Conservation (phyloP, 2,329 filamentous ascomycete genomes). For the Aspergillus japonicus region DNA sequence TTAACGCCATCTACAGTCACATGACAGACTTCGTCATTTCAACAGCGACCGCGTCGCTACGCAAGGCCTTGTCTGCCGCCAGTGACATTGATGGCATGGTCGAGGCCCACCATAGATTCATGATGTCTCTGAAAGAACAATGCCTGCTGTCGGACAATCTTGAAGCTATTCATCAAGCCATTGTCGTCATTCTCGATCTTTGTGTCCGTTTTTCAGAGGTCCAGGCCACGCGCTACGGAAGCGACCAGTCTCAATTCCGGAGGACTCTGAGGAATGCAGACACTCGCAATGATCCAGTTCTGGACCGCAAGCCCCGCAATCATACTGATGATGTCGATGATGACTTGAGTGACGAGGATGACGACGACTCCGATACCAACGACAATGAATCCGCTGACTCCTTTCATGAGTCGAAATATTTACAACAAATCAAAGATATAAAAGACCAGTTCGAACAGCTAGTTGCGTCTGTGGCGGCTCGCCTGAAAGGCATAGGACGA, state of each 20-base stretch:
- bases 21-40: slow-evolving; percentile 70
- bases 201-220: slow-evolving; percentile 67
- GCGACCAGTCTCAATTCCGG: slow-evolving; percentile 33
- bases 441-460: slow-evolving; percentile 63
- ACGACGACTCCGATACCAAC: slow-evolving; percentile 21
- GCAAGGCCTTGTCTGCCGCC: slow-evolving; percentile 56
- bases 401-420: slow-evolving; percentile 47
- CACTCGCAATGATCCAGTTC: slow-evolving; percentile 1
- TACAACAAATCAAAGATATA: slow-evolving; percentile 56
- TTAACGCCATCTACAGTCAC: slow-evolving; percentile 71
- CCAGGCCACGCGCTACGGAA: slow-evolving; percentile 45
- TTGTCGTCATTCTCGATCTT: slow-evolving; percentile 75
- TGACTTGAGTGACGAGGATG: slow-evolving; percentile 28
- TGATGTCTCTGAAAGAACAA: slow-evolving; percentile 63
- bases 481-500: slow-evolving; percentile 71
- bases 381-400: slow-evolving; percentile 33
- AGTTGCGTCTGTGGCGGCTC: slow-evolving; percentile 68
- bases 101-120: slow-evolving; percentile 62
- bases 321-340: slow-evolving; percentile 26
- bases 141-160: slow-evolving; percentile 69
- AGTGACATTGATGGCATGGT: slow-evolving; percentile 82
- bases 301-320: background rate
- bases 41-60: slow-evolving; percentile 59
- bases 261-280: slow-evolving; percentile 13
- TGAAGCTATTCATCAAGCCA: slow-evolving; percentile 66